A percentile compares a stretch with the other conserved stretches of the same genome.
phyloP scores from a whole-genome alignment of 2,329 filamentous ascomycete genomes.

The Alternaria ethzedia region DNA sequence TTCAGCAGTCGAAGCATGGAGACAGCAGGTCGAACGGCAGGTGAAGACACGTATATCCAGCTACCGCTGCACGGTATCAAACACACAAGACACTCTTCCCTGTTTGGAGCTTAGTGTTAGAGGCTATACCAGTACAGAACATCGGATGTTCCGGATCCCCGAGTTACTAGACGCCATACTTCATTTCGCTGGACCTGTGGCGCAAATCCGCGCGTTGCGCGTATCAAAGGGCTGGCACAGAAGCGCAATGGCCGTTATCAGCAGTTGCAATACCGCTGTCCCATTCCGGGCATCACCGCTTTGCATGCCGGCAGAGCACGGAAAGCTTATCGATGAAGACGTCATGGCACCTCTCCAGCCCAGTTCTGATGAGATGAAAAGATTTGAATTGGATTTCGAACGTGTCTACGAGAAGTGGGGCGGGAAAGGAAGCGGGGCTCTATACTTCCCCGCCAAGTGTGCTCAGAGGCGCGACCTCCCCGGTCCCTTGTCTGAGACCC shows the following conservation, averaged over 20 bases:
- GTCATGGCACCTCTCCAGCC: background rate
- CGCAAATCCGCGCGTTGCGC: background rate
- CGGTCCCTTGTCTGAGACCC: background rate
- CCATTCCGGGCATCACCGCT: background rate
- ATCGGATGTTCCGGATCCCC: background rate
- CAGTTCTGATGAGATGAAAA: background rate
- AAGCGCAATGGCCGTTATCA: background rate
- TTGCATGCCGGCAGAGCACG: background rate
- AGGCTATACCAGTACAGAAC: accelerated
- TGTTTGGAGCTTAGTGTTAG: background rate
- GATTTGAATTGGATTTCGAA: background rate
- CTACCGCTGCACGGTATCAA: background rate
- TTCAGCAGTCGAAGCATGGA: background rate
- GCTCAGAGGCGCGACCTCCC: background rate
- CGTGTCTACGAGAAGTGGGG: too few species aligned
- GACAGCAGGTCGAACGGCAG: background rate
- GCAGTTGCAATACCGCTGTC: background rate
- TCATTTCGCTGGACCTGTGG: background rate
- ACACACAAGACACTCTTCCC: background rate
- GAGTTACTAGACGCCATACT: background rate
- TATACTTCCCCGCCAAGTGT: background rate
- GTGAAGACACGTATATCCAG: background rate
- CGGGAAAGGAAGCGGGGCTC: background rate
- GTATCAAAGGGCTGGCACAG: background rate
- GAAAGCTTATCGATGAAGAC: background rate